Evolutionary conservation across 306 rosid genomes (phyloP), one percentile per base, ranked within the genome.

Genomic region (Pyrus pyrifolia): DNA sequence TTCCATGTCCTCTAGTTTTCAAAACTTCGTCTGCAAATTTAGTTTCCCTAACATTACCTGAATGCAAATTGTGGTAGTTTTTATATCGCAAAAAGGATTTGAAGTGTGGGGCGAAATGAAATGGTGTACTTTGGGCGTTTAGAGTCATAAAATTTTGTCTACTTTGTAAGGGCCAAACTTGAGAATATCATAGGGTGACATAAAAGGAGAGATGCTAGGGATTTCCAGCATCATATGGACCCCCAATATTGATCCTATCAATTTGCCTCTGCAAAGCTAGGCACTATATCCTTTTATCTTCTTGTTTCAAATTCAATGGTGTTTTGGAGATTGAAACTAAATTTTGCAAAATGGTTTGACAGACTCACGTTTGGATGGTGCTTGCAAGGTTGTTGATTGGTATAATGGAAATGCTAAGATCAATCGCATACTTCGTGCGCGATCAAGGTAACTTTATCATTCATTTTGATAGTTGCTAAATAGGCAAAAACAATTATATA

Each of bases 171-270:
- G 18, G 27, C 76, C 76, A 75, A 70, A 69, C 59, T 19, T 18
- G 11, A 65, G 71, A 49, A 51, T 40, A 68, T 57, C 23, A 19
- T 3, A 10, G 57, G 52, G 57, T 66, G 27, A 67, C 67, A 67
- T 57, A 67, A 33, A 55, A 57, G 7, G 58, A 9, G 31, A 75
- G 23, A 75, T 46, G 78, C 68, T 51, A 40, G 58, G 55, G 58
- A 76, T 76, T 67, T 38, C 25, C 65, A 22, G 30, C 80, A 76
- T 53, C 67, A 18, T 52, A 9, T 23, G 79, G 57, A 66, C 79
- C 73, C 73, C 57, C 10, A 72, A 3, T 45, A 11, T 72, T 13
- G 33, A 72, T 59, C 58, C n/a, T 17, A 58, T 58, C 23, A 14
- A 58, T 14, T 70, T 58, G 40, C 55, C 22, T 2, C 3, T 13